Evolutionary conservation across 108 stramenopile species (phyloP).

Genomic region (Pelagomonas calceolata): DNA sequence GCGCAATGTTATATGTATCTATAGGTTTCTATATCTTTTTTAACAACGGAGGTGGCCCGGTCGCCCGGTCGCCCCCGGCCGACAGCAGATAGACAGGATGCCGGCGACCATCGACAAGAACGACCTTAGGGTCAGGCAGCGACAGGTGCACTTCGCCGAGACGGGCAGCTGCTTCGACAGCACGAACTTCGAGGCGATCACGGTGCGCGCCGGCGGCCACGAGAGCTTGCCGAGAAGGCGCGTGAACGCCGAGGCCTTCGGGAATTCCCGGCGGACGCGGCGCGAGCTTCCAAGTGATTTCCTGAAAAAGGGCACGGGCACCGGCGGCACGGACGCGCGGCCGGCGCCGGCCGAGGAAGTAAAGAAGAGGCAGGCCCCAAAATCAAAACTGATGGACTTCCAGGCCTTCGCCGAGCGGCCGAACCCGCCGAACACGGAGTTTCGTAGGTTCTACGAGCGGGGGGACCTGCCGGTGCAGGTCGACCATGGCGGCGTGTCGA

Average conservation of each 20-base stretch:
- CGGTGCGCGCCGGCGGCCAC: slow-evolving; percentile 59
- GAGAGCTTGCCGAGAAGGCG: slow-evolving; percentile 45
- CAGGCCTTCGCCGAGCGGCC: slow-evolving; percentile 55
- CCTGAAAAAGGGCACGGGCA: slow-evolving; percentile 48
- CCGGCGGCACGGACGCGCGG: slow-evolving; percentile 42
- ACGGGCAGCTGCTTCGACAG: not conserved
- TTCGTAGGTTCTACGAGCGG: slow-evolving; percentile 69
- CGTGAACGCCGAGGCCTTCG: slow-evolving; percentile 56
- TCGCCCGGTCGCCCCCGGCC: no score
- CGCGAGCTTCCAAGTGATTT: slow-evolving; percentile 41
- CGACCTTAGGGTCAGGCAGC: not conserved
- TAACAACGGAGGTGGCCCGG: no score
- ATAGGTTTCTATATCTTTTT: no score
- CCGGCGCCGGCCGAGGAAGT: not conserved
- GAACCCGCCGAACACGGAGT: slow-evolving; percentile 76
- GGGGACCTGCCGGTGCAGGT: slow-evolving; percentile 73
- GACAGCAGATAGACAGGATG: no score
- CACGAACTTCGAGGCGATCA: not conserved
- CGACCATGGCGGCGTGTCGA: slow-evolving; percentile 61
- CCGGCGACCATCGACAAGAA: no score
- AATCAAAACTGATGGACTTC: not conserved
- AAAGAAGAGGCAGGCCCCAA: not conserved
- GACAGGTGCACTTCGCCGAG: not conserved
- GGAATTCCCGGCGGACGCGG: slow-evolving; percentile 41
- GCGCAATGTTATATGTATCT: no score